Percentiles rank a stretch among this genome's conserved stretches.
Evolutionary conservation across 495 filamentous ascomycete species (phyloP).

Genomic region (Coniosporium apollinis): DNA sequence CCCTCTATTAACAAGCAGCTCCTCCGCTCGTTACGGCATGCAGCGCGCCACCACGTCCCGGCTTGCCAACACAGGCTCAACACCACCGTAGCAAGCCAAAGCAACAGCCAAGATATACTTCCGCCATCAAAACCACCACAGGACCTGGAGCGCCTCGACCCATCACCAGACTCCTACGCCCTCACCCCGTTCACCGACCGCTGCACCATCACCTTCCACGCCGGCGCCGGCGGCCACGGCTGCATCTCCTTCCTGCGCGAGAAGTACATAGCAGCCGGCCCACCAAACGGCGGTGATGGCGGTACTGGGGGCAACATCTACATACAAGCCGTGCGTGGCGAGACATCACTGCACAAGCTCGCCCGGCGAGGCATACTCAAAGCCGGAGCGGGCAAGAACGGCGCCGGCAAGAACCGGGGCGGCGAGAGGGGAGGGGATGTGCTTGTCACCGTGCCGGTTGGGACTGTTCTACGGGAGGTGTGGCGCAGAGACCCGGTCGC

Average conservation of each 20-base stretch:
- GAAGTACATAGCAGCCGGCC: constrained; percentile 69
- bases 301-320: constrained; percentile 83
- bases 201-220: constrained; percentile 54
- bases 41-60: constrained; percentile 13
- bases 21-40: constrained; percentile 14
- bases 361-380: constrained; percentile 58
- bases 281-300: constrained; percentile 94
- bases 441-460: constrained; percentile 77
- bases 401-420: constrained; percentile 64
- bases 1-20: constrained; percentile 31
- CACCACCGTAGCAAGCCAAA: constrained; percentile 16
- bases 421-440: constrained; percentile 76
- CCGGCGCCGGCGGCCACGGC: constrained; percentile 72
- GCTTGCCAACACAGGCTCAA: background rate
- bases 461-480: constrained; percentile 76
- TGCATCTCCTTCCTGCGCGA: constrained; percentile 89
- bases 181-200: constrained; percentile 73
- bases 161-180: constrained; percentile 64
- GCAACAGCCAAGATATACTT: constrained; percentile 13
- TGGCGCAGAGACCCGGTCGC: constrained; percentile 57
- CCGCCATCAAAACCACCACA: constrained; percentile 11
- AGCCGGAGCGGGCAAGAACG: constrained; percentile 67
- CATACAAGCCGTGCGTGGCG: constrained; percentile 79
- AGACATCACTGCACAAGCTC: constrained; percentile 86
- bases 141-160: constrained; percentile 47